Conservation (phyloP, 176 grass and related monocot genomes). For the Oropetium thomaeum region DNA sequence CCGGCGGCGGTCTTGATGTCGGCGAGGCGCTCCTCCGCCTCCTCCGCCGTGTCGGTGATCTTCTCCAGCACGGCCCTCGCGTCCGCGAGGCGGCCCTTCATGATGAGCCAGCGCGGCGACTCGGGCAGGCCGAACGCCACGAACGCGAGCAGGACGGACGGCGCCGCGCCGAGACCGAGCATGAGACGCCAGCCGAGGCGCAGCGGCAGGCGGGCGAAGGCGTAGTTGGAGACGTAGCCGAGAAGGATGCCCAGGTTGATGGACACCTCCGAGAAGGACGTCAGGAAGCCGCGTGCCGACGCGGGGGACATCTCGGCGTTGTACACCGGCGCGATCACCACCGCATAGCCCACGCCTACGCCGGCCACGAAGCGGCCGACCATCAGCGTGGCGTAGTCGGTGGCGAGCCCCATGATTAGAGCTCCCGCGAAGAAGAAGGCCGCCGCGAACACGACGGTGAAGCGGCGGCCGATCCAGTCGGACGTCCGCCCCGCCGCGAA, state of each 20-base stretch:
- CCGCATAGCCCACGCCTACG: slow-evolving; percentile 59
- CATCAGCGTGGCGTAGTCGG: slow-evolving; percentile 54
- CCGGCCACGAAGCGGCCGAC: slow-evolving; percentile 50
- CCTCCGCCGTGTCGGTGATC: slow-evolving; percentile 45
- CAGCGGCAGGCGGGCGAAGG: slow-evolving; percentile 38
- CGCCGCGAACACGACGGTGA: slow-evolving; percentile 53
- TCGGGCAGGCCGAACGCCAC: slow-evolving; percentile 56
- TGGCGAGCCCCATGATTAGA: slow-evolving; percentile 56
- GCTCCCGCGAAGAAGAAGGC: slow-evolving; percentile 53
- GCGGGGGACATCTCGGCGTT: slow-evolving; percentile 61
- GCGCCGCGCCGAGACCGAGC: slow-evolving; percentile 59
- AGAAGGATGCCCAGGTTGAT: slow-evolving; percentile 68
- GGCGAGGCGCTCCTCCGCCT: slow-evolving; percentile 41
- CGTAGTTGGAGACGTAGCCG: slow-evolving; percentile 62
- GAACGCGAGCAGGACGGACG: slow-evolving; percentile 49
- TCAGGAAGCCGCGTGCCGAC: slow-evolving; percentile 54
- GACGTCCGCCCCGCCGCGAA: slow-evolving; percentile 61
- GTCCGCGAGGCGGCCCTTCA: slow-evolving; percentile 63
- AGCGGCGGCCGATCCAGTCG: slow-evolving; percentile 69
- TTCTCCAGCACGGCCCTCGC: slow-evolving; percentile 46
- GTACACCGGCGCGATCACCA: slow-evolving; percentile 67
- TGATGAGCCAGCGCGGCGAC: slow-evolving; percentile 68
- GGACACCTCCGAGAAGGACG: slow-evolving; percentile 59
- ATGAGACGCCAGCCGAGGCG: slow-evolving; percentile 67
- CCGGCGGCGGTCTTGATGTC: slow-evolving; percentile 62